Conservation (phyloP, 2,329 filamentous ascomycete genomes). For the Fusarium annulatum region DNA sequence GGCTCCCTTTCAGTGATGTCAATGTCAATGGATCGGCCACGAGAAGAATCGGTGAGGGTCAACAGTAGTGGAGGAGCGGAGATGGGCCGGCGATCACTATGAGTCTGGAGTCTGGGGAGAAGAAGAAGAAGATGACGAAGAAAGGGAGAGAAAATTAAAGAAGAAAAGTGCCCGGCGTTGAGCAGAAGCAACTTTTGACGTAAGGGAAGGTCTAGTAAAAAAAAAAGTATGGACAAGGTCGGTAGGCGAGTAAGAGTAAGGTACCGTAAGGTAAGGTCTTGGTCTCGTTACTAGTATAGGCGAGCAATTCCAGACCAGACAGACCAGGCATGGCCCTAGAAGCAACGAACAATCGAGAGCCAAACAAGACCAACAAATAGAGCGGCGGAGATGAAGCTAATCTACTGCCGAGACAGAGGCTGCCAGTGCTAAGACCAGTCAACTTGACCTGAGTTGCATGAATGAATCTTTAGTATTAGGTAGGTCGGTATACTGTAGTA, state of each 20-base stretch:
- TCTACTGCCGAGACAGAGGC: conserved; percentile 37
- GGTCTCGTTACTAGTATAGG: conserved; percentile 1
- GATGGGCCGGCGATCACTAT: conserved; percentile 24
- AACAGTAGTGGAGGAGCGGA: conserved; percentile 31
- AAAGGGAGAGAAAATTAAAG: conserved; percentile 17
- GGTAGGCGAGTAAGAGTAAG: conserved; percentile 12
- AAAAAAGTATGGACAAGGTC: background rate
- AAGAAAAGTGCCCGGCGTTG: background rate
- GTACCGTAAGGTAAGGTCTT: background rate
- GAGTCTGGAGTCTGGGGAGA: conserved; percentile 16
- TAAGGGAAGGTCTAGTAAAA: conserved; percentile 10
- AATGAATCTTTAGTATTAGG: background rate
- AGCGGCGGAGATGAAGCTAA: conserved; percentile 39
- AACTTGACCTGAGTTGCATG: conserved; percentile 1
- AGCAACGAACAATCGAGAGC: conserved; percentile 26
- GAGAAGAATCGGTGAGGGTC: conserved; percentile 36
- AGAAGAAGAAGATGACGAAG: background rate
- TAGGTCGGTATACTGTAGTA: background rate
- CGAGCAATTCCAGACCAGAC: conserved; percentile 22
- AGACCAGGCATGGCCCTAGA: conserved; percentile 27
- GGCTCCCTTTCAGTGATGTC: conserved; percentile 31
- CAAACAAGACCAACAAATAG: conserved; percentile 11
- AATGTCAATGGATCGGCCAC: conserved; percentile 35
- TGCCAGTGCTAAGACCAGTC: conserved; percentile 26
- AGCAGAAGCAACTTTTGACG: conserved; percentile 32